Percentiles rank a stretch among this genome's conserved stretches.
These are phyloP conservation scores for Ampelocalamus luodianensis DNA, from an alignment of 176 grass and related monocot genomes.

Conservation along the genomic window DNA sequence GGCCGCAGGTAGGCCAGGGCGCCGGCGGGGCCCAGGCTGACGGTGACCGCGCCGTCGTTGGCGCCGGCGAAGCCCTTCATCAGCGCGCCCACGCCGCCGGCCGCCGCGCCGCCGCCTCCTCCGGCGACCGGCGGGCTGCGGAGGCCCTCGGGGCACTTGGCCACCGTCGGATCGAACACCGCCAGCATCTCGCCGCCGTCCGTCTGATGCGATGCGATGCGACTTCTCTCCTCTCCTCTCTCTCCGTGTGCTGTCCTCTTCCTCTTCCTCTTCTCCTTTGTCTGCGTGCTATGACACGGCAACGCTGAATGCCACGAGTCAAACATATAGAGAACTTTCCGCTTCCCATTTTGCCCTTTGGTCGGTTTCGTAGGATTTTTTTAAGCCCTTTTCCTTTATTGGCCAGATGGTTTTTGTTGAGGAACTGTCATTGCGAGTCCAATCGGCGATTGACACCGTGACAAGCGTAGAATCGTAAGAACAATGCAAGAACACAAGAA, in stretches of 20 bases:
- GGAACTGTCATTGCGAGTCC: too few relatives aligned
- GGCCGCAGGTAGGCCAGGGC: constrained; percentile 64
- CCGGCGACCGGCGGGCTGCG: constrained; percentile 60
- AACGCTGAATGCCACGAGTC: constrained; percentile 25
- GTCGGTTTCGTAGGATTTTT: constrained; percentile 34
- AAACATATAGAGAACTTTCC: constrained; percentile 42
- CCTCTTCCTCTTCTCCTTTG: neutral
- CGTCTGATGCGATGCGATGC: constrained; percentile 30
- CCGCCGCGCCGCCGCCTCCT: constrained; percentile 8
- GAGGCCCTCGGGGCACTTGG: constrained; percentile 88
- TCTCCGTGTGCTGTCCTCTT: constrained; percentile 28
- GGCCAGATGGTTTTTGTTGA: too few relatives aligned
- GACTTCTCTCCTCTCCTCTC: constrained; percentile 20
- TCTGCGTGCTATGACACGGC: constrained; percentile 35
- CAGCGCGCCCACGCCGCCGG: constrained; percentile 50
- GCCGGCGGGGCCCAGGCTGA: constrained; percentile 69
- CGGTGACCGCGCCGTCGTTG: constrained; percentile 64
- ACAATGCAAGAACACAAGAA: too few relatives aligned
- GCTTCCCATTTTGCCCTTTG: constrained; percentile 52
- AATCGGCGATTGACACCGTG: too few relatives aligned
- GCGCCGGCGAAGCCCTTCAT: constrained; percentile 63
- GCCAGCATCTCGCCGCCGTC: constrained; percentile 73
- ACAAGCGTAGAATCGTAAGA: too few relatives aligned
- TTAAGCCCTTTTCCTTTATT: neutral
- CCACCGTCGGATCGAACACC: constrained; percentile 86